A percentile compares a stretch with the other conserved stretches of the same genome.
Conservation (phyloP, 1,139 yeast genomes). For the Taphrina communis region DNA sequence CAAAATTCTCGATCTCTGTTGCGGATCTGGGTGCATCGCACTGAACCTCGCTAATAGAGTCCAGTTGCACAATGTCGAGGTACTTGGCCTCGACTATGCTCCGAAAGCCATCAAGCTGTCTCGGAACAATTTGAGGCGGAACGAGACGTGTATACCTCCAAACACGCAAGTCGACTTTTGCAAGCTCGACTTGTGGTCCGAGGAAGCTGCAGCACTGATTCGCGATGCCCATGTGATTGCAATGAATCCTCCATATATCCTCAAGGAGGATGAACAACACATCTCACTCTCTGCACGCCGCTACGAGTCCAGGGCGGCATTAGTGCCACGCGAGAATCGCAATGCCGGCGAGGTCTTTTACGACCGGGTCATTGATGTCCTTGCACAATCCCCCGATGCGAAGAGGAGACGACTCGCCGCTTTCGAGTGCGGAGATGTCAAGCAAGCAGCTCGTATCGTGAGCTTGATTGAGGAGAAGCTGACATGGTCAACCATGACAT, state of each 20-base stretch:
- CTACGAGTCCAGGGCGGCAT: conserved; percentile 78
- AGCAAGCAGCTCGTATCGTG: conserved; percentile 36
- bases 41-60: conserved; percentile 63
- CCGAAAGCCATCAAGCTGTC: conserved; percentile 61
- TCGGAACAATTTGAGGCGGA: conserved; percentile 54
- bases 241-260: conserved; percentile 91
- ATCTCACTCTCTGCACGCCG: conserved; percentile 66
- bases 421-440: conserved; percentile 22
- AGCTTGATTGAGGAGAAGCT: background rate
- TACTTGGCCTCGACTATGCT: conserved; percentile 67
- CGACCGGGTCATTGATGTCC: conserved; percentile 19
- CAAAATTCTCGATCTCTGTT: conserved; percentile 71
- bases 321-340: conserved; percentile 13
- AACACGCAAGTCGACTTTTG: conserved; percentile 46
- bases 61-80: conserved; percentile 57
- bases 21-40: conserved; percentile 91
- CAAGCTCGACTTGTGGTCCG: conserved; percentile 35
- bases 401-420: conserved; percentile 16
- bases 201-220: conserved; percentile 30
- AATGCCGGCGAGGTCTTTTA: conserved; percentile 30
- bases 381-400: background rate
- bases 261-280: conserved; percentile 56
- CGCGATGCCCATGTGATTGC: conserved; percentile 60
- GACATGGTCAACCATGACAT: conserved; percentile 4
- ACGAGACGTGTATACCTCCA: conserved; percentile 42